Base-by-base conservation (phyloP, 345 rosid genomes). In the Pugionium dolabratum region DNA sequence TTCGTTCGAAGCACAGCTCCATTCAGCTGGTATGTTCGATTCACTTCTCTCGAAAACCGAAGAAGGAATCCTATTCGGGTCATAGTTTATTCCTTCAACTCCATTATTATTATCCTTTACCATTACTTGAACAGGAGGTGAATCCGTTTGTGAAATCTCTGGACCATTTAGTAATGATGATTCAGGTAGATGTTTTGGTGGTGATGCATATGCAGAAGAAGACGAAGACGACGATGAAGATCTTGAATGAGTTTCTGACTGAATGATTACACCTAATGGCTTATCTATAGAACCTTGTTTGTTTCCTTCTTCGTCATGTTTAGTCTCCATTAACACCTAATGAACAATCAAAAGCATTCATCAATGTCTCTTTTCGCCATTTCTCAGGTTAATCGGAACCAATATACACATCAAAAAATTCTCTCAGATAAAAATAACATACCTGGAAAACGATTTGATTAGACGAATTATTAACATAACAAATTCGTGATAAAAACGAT, bases 111-210 rank as follows among this genome's bases (percentile, higher is more conserved):
- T n/a, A 2, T 59, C 67, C 27, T 89, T 76, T 2, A 85, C 84
- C 98, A 93, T 93, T 29, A 78, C 75, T 83, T 93, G 98, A 47
- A 79, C n/a, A 1, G 80, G 74, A 60, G 97, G 98, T 50, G 88
- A 82, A 69, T 76, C 75, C 7, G 48, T 84, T 6, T 75, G 72
- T 7, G 82, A 68, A 4, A 40, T 32, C 32, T 4, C 36, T 8
- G 26, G 66, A 0, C 28, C 56, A 4, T 79, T 69, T 48, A 18
- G 18, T 18, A 9, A 51, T 9, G 63, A 45, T 49, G 57, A n/a
- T 6, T 50, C 83, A 6, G 53, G 70, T n/a, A 74, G 66, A 75
- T 78, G 72, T n/a, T 79, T 82, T 1, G 40, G 60, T 1, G 85
- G 81, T 30, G 85, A 62, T 33, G 32, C n/a, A 11, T 80, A 76